Percentiles rank a stretch among this genome's conserved stretches.
Conservation (phyloP, 78 protist genomes). For the Tieghemostelium lacteum region DNA sequence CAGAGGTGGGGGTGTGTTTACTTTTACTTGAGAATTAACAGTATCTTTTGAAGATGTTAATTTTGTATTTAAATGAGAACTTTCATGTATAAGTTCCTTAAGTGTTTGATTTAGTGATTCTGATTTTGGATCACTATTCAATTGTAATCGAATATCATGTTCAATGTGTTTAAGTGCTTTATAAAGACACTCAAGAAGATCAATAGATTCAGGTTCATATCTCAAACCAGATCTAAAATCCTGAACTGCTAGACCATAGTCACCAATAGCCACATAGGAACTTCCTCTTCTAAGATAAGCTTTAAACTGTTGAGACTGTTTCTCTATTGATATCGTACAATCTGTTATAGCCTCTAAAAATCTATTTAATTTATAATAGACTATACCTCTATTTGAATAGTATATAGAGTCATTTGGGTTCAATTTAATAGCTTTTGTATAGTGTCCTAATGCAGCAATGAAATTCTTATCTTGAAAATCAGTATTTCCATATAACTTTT, state of each 20-base stretch:
- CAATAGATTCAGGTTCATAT: slow-evolving; percentile 66
- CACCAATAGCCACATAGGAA: slow-evolving; percentile 47
- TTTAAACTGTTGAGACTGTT: slow-evolving; percentile 50
- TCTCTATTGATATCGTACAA: slow-evolving; percentile 60
- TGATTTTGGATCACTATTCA: not conserved
- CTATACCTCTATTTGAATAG: slow-evolving; percentile 67
- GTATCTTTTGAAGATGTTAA: slow-evolving; percentile 22
- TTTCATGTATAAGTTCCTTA: not conserved
- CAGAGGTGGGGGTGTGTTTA: not conserved
- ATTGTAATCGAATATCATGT: not conserved
- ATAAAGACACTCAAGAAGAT: slow-evolving; percentile 21
- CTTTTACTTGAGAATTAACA: not conserved
- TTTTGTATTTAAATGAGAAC: not conserved
- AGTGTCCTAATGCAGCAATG: slow-evolving; percentile 47
- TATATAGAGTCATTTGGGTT: slow-evolving; percentile 63
- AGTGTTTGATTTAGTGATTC: not conserved
- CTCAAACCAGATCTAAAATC: slow-evolving; percentile 57
- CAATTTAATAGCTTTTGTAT: slow-evolving; percentile 67
- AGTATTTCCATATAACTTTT: slow-evolving; percentile 51
- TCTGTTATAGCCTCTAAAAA: slow-evolving; percentile 74
- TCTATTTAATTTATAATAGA: slow-evolving; percentile 62
- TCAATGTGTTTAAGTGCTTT: slow-evolving; percentile 17
- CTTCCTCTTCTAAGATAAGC: slow-evolving; percentile 64
- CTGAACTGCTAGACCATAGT: slow-evolving; percentile 13
- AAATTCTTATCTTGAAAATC: slow-evolving; percentile 48